phyloP scores from a whole-genome alignment of 1,139 yeast species.

The Saccharomyces hybrid region DNA sequence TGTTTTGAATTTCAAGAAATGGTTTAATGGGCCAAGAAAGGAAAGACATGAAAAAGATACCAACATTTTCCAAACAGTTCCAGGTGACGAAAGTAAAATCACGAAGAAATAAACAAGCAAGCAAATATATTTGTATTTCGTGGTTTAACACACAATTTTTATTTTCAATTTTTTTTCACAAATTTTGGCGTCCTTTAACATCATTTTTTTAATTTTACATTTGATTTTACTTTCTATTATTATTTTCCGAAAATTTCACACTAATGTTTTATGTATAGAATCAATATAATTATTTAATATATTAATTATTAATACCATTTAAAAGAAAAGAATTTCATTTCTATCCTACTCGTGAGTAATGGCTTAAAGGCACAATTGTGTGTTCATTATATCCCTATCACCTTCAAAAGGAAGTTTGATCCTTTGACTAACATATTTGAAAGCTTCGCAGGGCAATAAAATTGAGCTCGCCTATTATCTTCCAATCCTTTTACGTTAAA shows the following conservation, averaged over 20 bases:
- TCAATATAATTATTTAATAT: neutral
- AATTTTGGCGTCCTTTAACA: neutral
- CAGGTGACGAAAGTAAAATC: slow-evolving; percentile 34
- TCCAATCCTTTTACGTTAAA: neutral
- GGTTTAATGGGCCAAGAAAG: slow-evolving; percentile 33
- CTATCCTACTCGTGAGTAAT: no score
- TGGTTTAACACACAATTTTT: neutral
- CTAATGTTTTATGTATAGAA: neutral
- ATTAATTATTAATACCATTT: neutral
- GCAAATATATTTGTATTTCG: neutral
- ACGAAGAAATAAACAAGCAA: slow-evolving; percentile 10
- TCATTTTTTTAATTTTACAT: slow-evolving; percentile 2
- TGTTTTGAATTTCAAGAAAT: slow-evolving; percentile 28
- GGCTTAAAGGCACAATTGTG: neutral
- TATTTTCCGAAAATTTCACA: neutral
- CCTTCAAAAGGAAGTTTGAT: neutral
- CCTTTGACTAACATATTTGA: no score
- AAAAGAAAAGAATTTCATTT: neutral
- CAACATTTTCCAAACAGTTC: slow-evolving; percentile 33
- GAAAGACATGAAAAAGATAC: slow-evolving; percentile 39
- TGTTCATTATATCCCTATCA: neutral
- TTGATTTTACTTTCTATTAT: slow-evolving; percentile 1
- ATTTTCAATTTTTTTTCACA: neutral
- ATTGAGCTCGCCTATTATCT: neutral
- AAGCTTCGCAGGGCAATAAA: neutral